phyloP scores from a whole-genome alignment of 169 alveolate genomes.

The Plasmodium inui region DNA sequence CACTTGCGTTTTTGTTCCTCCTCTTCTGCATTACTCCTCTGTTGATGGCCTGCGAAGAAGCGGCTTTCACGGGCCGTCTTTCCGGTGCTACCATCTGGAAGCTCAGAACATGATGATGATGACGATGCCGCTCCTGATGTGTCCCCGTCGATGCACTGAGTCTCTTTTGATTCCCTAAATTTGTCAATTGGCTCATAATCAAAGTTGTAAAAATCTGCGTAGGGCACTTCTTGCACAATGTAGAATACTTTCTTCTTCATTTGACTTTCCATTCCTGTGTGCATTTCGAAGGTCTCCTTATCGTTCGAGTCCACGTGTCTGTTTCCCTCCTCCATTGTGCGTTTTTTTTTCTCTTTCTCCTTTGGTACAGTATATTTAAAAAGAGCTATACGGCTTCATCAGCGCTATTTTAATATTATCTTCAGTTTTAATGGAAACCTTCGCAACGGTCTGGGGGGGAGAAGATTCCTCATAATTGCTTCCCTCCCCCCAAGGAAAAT shows the following conservation, averaged over 20 bases:
- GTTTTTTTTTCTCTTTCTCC: neutral
- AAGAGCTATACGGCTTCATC: neutral
- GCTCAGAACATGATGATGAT: neutral
- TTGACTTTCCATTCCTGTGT: neutral
- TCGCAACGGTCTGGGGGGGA: neutral
- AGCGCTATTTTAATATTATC: neutral
- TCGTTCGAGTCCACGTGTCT: neutral
- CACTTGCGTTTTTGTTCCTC: neutral
- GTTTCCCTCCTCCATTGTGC: neutral
- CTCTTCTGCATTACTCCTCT: neutral
- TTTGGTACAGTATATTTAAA: neutral
- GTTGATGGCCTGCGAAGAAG: neutral
- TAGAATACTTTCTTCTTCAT: neutral
- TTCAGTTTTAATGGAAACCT: neutral
- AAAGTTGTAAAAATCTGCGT: conserved; percentile 39
- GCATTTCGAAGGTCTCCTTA: neutral
- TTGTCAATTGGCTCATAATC: conserved; percentile 37
- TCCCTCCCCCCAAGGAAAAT: neutral
- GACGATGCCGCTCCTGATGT: neutral
- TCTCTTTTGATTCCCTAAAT: neutral
- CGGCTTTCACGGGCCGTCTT: neutral
- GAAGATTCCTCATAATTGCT: neutral
- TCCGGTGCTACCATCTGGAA: neutral
- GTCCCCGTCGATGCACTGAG: conserved; percentile 27
- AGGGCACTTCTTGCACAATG: conserved; percentile 61